Evolutionary conservation across 2,329 filamentous ascomycete genomes (phyloP), one percentile per base, ranked within the genome.

Genomic region (Xylariaceae sp.): DNA sequence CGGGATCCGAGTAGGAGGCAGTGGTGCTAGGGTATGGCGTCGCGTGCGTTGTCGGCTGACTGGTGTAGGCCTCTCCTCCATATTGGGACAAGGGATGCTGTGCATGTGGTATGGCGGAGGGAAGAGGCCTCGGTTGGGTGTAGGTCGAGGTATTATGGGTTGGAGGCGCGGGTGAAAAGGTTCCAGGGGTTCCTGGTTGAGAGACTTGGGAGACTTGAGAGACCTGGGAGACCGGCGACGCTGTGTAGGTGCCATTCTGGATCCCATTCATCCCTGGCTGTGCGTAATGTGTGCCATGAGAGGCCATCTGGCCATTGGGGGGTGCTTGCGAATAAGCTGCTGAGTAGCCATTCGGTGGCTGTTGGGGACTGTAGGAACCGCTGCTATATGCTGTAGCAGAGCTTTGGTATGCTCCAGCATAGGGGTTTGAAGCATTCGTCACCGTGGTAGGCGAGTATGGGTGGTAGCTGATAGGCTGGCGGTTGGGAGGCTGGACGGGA

Each of bases 11-110:
- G 48, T 71, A 72, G 6, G 69, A 65, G 20, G 67, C 58, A 21
- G 62, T 54, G 40, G 56, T 62, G 40, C 53, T 59, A 41, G 68
- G 68, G 46, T 67, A 70, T 23, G 67, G 55, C 18, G 66, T 44
- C 29, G 63, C 56, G 12, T 71, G 69, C 7, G 68, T 52, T 0
- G 66, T 48, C 14, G 69, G 61, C 21, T 70, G 70, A 14, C 69
- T 56, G 43, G 60, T 52, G 47, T 70, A 72, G 2, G 68, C 57
- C 37, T 72, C 70, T 16, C 71, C 70, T 16, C 62, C 64, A 40
- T 70, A 72, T 21, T 69, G 66, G 10, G 64, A 45, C 43, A 70
- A 16, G 54, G 52, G 6, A 57, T 66, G 55, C 43, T 65, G 61
- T 29, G 48, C 53, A 44, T 67, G 65, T 51, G 64, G 59, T 43